Conservation (phyloP, 495 filamentous ascomycete genomes). For the Penicillium argentinense region DNA sequence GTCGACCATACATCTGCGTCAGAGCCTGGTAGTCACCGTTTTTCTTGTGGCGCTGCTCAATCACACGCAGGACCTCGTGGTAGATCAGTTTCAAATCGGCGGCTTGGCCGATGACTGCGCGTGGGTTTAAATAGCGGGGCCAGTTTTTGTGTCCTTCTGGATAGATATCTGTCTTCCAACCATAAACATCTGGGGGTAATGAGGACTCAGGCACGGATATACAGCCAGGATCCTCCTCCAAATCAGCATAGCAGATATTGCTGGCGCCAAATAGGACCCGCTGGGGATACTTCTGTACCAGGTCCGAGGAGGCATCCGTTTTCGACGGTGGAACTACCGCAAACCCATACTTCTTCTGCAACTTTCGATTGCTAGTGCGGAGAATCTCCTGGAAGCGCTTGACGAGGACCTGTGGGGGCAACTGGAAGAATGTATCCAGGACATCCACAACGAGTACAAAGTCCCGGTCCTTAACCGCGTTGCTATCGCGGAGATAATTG, state of each 20-base stretch:
- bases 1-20: conserved; percentile 57
- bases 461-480: conserved; percentile 55
- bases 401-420: conserved; percentile 59
- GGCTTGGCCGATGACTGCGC: conserved; percentile 53
- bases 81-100: conserved; percentile 53
- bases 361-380: conserved; percentile 46
- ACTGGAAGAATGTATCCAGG: conserved; percentile 60
- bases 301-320: conserved; percentile 25
- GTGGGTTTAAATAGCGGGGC: conserved; percentile 53
- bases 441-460: conserved; percentile 60
- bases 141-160: conserved; percentile 41
- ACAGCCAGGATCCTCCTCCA: conserved; percentile 50
- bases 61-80: conserved; percentile 41
- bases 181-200: conserved; percentile 58
- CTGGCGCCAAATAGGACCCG: conserved; percentile 60
- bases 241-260: conserved; percentile 54
- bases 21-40: conserved; percentile 51
- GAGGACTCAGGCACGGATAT: conserved; percentile 54
- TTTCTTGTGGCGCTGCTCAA: conserved; percentile 37
- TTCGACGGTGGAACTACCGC: conserved; percentile 22
- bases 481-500: conserved; percentile 51
- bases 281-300: conserved; percentile 52
- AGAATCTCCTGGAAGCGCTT: conserved; percentile 53
- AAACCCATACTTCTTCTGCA: conserved; percentile 49
- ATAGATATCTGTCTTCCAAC: conserved; percentile 51